Conservation (phyloP, 2,329 filamentous ascomycete genomes). For the Nothophaeocryptopus gaeumannii region DNA sequence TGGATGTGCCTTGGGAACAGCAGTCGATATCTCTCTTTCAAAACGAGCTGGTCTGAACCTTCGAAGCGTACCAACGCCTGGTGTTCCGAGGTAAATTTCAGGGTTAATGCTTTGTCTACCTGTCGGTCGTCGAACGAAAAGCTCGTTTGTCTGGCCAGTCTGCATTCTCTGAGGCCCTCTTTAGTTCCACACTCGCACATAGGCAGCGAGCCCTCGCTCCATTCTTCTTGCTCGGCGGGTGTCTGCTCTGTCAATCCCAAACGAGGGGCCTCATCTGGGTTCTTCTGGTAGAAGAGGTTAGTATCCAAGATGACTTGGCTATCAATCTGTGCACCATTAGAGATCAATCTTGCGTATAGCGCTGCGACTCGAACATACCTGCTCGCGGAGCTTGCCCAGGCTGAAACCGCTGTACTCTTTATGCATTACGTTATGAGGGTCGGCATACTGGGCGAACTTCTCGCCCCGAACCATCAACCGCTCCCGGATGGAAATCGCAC, state of each 20-base stretch:
- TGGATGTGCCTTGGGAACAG: neutral
- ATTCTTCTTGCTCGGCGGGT: neutral
- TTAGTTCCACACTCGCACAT: too few relatives aligned
- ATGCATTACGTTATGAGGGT: neutral
- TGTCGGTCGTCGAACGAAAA: neutral
- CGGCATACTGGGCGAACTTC: neutral
- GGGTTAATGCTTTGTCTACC: neutral
- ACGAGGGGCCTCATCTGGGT: neutral
- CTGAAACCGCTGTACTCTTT: neutral
- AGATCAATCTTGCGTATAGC: too few relatives aligned
- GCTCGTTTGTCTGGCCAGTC: too few relatives aligned
- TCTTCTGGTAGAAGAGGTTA: neutral
- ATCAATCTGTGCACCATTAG: neutral
- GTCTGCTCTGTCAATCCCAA: neutral
- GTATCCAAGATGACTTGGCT: constrained; percentile 4
- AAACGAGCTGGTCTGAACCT: too few relatives aligned
- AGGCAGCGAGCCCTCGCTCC: too few relatives aligned
- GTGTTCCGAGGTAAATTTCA: neutral
- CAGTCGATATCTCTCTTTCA: too few relatives aligned
- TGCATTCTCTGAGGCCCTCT: too few relatives aligned
- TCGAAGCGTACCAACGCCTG: neutral
- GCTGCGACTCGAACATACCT: too few relatives aligned
- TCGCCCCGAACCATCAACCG: constrained; percentile 33
- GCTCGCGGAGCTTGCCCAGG: neutral
- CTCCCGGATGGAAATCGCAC: too few relatives aligned